Conservation (phyloP, 169 alveolate genomes). For the Cryptosporidium andersoni region DNA sequence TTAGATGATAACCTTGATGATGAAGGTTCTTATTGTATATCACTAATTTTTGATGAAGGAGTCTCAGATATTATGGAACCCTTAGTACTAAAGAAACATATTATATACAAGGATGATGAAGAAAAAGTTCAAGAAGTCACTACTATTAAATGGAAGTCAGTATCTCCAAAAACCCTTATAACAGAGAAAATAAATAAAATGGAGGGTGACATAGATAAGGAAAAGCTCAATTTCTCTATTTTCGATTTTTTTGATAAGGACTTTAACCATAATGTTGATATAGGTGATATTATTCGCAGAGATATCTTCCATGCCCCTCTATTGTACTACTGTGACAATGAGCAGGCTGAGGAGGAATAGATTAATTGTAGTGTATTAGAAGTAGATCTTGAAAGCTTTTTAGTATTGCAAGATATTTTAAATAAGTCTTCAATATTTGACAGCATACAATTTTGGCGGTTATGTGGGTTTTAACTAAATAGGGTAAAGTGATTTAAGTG, state of each 20-base stretch:
- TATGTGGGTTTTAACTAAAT: too few relatives aligned
- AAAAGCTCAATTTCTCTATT: constrained; percentile 72
- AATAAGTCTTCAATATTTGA: too few relatives aligned
- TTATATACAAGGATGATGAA: constrained; percentile 80
- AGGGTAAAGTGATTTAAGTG: too few relatives aligned
- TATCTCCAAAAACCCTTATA: constrained; percentile 66
- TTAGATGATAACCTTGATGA: constrained; percentile 88
- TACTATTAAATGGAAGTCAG: constrained; percentile 85
- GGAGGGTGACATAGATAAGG: constrained; percentile 71
- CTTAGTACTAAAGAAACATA: constrained; percentile 81
- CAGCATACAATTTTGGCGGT: too few relatives aligned
- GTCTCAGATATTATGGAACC: constrained; percentile 88
- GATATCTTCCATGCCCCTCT: constrained; percentile 91
- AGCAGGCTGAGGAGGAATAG: constrained; percentile 9
- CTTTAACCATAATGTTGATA: constrained; percentile 72
- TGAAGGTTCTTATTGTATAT: constrained; percentile 86
- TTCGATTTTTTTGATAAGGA: constrained; percentile 82
- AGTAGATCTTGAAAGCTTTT: too few relatives aligned
- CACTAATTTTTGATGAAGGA: constrained; percentile 81
- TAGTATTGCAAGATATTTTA: too few relatives aligned
- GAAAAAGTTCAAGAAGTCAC: constrained; percentile 88
- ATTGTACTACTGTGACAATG: constrained; percentile 78
- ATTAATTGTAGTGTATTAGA: neutral
- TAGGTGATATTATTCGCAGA: constrained; percentile 88
- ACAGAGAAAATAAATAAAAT: constrained; percentile 61